These are phyloP conservation scores for Cardiosporidium cionae DNA, from an alignment of 169 alveolate genomes.

Conservation along the genomic window DNA sequence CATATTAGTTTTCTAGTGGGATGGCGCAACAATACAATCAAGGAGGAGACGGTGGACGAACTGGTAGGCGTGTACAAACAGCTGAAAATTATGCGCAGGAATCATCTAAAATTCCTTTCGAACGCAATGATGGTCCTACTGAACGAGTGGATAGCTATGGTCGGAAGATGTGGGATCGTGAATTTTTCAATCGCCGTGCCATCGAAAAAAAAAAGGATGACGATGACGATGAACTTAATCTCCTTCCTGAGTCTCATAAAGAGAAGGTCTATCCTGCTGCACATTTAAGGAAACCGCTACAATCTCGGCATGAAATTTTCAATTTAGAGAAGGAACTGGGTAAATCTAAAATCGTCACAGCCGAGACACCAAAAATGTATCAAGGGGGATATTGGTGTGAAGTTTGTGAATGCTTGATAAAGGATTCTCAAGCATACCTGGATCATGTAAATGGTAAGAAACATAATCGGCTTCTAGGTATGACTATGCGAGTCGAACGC, in stretches of 20 bases:
- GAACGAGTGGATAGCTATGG: no score
- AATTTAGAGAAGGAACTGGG: constrained; percentile 65
- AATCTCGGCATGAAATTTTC: constrained; percentile 50
- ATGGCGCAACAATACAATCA: no score
- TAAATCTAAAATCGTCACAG: constrained; percentile 51
- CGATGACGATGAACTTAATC: constrained; percentile 4
- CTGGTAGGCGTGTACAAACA: no score
- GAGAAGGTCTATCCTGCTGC: constrained; percentile 13
- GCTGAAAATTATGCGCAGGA: no score
- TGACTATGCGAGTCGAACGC: constrained; percentile 84
- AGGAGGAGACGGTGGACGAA: no score
- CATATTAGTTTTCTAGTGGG: no score
- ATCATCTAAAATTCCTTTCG: no score
- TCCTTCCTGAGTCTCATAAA: constrained; percentile 25
- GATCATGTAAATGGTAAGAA: constrained; percentile 86
- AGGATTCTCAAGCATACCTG: constrained; percentile 76
- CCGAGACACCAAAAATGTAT: constrained; percentile 65
- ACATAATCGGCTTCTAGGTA: constrained; percentile 79
- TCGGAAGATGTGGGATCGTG: no score
- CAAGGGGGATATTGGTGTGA: constrained; percentile 76
- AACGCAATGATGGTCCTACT: no score
- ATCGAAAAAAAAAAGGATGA: constrained; percentile 23
- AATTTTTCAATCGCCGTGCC: no score
- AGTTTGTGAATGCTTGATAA: constrained; percentile 68
- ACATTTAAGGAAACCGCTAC: constrained; percentile 42